Conservation (phyloP, 2,329 filamentous ascomycete species). For the Fusarium multiceps region DNA sequence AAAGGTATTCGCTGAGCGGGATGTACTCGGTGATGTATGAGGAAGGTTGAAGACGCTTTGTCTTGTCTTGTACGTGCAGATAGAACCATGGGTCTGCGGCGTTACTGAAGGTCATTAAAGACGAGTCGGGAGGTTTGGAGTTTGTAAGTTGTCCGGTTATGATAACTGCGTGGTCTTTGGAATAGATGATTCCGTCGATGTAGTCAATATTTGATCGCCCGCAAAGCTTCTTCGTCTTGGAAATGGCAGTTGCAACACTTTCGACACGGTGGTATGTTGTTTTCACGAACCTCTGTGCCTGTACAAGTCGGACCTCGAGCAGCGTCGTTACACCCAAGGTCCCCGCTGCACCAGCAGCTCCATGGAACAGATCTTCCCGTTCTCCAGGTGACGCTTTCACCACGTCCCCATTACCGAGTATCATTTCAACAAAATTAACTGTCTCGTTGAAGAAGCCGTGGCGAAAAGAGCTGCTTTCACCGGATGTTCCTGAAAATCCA, state of each 20-base stretch:
- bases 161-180: slow-evolving; percentile 61
- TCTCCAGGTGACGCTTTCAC: slow-evolving; percentile 59
- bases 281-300: slow-evolving; percentile 66
- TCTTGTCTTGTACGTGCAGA: slow-evolving; percentile 63
- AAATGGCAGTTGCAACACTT: slow-evolving; percentile 57
- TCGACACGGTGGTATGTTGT: slow-evolving; percentile 62
- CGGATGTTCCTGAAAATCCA: slow-evolving; percentile 73
- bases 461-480: slow-evolving; percentile 74
- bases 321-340: slow-evolving; percentile 71
- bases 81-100: slow-evolving; percentile 73
- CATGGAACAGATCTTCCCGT: slow-evolving; percentile 66
- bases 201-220: slow-evolving; percentile 57
- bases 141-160: slow-evolving; percentile 61
- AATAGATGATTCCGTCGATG: slow-evolving; percentile 69
- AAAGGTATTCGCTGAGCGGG: slow-evolving; percentile 62
- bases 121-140: background rate
- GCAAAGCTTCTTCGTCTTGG: slow-evolving; percentile 49
- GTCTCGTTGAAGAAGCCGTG: slow-evolving; percentile 75
- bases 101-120: slow-evolving; percentile 58
- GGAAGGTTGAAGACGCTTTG: rapidly evolving
- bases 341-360: slow-evolving; percentile 68
- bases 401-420: slow-evolving; percentile 68
- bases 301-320: slow-evolving; percentile 66
- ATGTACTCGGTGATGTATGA: slow-evolving; percentile 37
- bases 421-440: slow-evolving; percentile 70